These are phyloP conservation scores for Rhexocercosporidium sp. DNA, from an alignment of 2,329 filamentous ascomycete species.

Conservation along the genomic window DNA sequence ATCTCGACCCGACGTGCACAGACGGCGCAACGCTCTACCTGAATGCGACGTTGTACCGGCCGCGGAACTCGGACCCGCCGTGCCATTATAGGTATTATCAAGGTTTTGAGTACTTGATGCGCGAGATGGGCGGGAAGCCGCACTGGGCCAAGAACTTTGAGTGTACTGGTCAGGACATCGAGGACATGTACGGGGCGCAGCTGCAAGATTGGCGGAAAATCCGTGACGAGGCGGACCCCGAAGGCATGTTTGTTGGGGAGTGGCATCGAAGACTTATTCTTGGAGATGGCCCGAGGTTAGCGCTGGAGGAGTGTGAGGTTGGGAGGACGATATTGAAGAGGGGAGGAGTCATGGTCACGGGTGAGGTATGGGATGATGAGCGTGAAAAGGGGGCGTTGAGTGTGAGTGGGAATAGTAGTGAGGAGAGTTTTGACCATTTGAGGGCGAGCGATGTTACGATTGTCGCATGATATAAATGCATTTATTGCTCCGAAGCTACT, in stretches of 20 bases:
- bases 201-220: slow-evolving; percentile 71
- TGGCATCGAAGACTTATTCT: slow-evolving; percentile 81
- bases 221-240: slow-evolving; percentile 73
- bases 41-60: slow-evolving; percentile 87
- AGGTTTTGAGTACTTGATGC: slow-evolving; percentile 91
- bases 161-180: slow-evolving; percentile 64
- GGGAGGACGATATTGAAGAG: slow-evolving; percentile 29
- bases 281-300: slow-evolving; percentile 38
- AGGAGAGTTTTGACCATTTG: slow-evolving; percentile 40
- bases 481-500: neutral
- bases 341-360: slow-evolving; percentile 37
- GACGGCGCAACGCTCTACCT: slow-evolving; percentile 82
- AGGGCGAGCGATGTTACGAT: slow-evolving; percentile 32
- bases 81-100: slow-evolving; percentile 81
- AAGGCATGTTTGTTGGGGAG: slow-evolving; percentile 87
- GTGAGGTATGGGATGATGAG: slow-evolving; percentile 20
- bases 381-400: slow-evolving; percentile 22
- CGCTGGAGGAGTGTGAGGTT: slow-evolving; percentile 40
- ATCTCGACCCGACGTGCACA: slow-evolving; percentile 72
- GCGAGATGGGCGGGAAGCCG: slow-evolving; percentile 78
- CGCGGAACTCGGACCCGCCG: slow-evolving; percentile 78
- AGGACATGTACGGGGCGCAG: slow-evolving; percentile 70
- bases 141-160: slow-evolving; percentile 96
- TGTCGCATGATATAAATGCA: slow-evolving; percentile 5
- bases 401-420: slow-evolving; percentile 29